Conservation (phyloP, 768 basidiomycete species). For the Pleurotus platypus region DNA sequence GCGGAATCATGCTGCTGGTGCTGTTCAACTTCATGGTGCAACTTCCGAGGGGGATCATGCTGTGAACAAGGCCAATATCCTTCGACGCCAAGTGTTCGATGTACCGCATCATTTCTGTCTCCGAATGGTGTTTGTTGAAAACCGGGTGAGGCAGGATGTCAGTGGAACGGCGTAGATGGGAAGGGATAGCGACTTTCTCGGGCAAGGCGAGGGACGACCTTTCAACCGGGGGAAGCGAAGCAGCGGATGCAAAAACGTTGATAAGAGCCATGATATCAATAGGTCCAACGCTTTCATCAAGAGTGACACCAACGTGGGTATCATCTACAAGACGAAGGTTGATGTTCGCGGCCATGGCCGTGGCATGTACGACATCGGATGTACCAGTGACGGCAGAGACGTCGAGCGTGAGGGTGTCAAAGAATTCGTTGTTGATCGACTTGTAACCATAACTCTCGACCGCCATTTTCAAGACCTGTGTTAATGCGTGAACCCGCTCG, state of each 20-base stretch:
- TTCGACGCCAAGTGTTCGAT: slow-evolving; percentile 92
- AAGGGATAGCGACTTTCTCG: slow-evolving; percentile 45
- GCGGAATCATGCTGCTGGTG: slow-evolving; percentile 94
- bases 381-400: slow-evolving; percentile 56
- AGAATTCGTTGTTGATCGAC: slow-evolving; percentile 71
- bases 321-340: slow-evolving; percentile 82
- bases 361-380: slow-evolving; percentile 63
- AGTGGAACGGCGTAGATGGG: slow-evolving; percentile 54
- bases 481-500: slow-evolving; percentile 84
- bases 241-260: slow-evolving; percentile 76
- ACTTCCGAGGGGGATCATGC: slow-evolving; percentile 94
- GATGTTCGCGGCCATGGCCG: slow-evolving; percentile 61
- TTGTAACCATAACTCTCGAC: slow-evolving; percentile 75
- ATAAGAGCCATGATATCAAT: slow-evolving; percentile 73
- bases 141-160: slow-evolving; percentile 81
- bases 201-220: slow-evolving; percentile 47
- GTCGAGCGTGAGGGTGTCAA: slow-evolving; percentile 87
- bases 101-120: slow-evolving; percentile 98
- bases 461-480: slow-evolving; percentile 66
- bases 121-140: slow-evolving; percentile 96
- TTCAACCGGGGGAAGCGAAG: slow-evolving; percentile 43
- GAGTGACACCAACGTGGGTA: slow-evolving; percentile 76
- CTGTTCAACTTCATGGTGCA: slow-evolving; percentile 99
- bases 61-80: slow-evolving; percentile 91
- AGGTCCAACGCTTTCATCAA: slow-evolving; percentile 86